Evolutionary conservation across 2,329 filamentous ascomycete genomes (phyloP).

Genomic region (Sarocladium brachiariae): DNA sequence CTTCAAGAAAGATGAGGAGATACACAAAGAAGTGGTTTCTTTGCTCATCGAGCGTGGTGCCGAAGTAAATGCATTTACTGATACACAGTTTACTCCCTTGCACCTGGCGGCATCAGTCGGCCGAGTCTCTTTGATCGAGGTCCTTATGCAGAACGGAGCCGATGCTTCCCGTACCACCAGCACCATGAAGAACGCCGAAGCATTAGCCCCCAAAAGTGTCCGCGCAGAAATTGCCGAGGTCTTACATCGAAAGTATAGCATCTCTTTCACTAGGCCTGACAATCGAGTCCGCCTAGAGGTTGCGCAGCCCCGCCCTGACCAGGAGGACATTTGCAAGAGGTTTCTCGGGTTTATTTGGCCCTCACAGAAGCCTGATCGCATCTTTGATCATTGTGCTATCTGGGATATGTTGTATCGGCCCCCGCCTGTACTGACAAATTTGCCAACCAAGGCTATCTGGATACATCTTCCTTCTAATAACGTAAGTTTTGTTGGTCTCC

Average conservation of each 20-base stretch:
- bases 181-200: background rate
- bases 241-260: background rate
- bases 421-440: background rate
- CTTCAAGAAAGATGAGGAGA: background rate
- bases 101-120: background rate
- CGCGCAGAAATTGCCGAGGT: background rate
- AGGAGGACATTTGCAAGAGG: background rate
- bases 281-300: background rate
- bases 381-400: background rate
- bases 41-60: background rate
- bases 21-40: background rate
- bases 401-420: constrained; percentile 4
- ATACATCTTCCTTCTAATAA: constrained; percentile 6
- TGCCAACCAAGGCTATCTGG: background rate
- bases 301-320: background rate
- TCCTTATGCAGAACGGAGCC: background rate
- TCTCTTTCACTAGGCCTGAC: background rate
- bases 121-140: background rate
- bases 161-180: background rate
- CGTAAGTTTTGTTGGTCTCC: background rate
- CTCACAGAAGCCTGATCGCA: background rate
- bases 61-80: background rate
- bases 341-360: constrained; percentile 1
- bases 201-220: background rate
- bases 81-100: background rate